phyloP scores from a whole-genome alignment of 495 filamentous ascomycete genomes.

The Penicillium nucicola region DNA sequence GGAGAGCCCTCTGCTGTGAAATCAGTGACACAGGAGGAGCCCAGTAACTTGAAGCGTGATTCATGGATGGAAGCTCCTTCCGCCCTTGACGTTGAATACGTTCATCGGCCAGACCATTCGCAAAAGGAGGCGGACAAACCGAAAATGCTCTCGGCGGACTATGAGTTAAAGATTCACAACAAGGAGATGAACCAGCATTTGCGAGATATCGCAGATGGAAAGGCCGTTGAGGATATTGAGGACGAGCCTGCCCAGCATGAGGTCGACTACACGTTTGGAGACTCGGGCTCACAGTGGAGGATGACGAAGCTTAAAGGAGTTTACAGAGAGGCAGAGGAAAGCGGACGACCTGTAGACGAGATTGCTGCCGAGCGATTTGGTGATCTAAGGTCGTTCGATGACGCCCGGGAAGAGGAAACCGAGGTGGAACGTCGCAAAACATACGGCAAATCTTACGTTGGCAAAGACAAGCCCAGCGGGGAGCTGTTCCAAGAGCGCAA shows the following conservation, averaged over 20 bases:
- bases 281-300: conserved; percentile 85
- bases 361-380: conserved; percentile 81
- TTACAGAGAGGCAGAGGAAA: conserved; percentile 76
- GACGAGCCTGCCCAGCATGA: conserved; percentile 56
- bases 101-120: conserved; percentile 58
- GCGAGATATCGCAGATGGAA: conserved; percentile 58
- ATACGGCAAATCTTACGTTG: conserved; percentile 84
- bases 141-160: conserved; percentile 58
- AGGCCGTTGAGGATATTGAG: conserved; percentile 47
- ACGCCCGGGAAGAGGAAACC: conserved; percentile 90
- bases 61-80: conserved; percentile 93
- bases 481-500: conserved; percentile 79
- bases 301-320: conserved; percentile 92
- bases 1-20: conserved; percentile 20
- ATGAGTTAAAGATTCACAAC: conserved; percentile 73
- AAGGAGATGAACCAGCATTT: conserved; percentile 78
- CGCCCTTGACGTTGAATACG: conserved; percentile 78
- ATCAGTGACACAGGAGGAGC: conserved; percentile 34
- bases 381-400: conserved; percentile 79
- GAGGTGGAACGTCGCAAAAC: conserved; percentile 80
- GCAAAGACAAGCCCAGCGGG: conserved; percentile 84
- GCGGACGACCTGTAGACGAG: conserved; percentile 67
- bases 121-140: conserved; percentile 40
- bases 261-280: conserved; percentile 84
- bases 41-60: conserved; percentile 58